These are phyloP conservation scores for Zymoseptoria tritici DNA, from an alignment of 2,329 filamentous ascomycete genomes.

Conservation along the genomic window DNA sequence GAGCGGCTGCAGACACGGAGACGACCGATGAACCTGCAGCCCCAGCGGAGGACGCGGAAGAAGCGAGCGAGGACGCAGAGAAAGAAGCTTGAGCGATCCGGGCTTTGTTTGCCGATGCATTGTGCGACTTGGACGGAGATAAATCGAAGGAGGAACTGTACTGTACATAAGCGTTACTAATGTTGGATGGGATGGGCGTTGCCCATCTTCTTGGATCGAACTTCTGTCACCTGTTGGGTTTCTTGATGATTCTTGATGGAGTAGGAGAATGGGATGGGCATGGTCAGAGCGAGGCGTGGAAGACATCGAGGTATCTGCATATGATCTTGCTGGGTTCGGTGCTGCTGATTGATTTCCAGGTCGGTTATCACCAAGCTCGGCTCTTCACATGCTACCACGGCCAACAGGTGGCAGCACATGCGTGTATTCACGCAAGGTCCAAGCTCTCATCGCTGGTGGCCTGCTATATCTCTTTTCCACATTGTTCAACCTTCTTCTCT, in stretches of 20 bases:
- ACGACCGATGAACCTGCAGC: neutral
- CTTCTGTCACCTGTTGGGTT: neutral
- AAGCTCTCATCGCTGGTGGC: neutral
- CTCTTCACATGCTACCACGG: neutral
- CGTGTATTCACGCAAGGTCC: neutral
- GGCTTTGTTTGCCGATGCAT: neutral
- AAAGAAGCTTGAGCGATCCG: neutral
- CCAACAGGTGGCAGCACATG: neutral
- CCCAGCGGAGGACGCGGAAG: neutral
- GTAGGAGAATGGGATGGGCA: too few relatives aligned
- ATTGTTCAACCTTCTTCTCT: neutral
- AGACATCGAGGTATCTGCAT: neutral
- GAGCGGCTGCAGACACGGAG: neutral
- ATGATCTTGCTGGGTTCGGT: neutral
- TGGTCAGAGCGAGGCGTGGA: too few relatives aligned
- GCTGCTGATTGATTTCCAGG: neutral
- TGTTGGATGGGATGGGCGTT: neutral
- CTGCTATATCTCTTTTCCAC: neutral
- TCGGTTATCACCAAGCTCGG: neutral
- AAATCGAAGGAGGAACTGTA: neutral
- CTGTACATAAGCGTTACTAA: neutral
- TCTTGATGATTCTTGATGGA: too few relatives aligned
- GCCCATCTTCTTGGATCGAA: neutral
- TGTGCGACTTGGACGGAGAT: neutral
- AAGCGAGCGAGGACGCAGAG: neutral